Conservation (phyloP, 768 basidiomycete genomes). For the Trametes maxima region DNA sequence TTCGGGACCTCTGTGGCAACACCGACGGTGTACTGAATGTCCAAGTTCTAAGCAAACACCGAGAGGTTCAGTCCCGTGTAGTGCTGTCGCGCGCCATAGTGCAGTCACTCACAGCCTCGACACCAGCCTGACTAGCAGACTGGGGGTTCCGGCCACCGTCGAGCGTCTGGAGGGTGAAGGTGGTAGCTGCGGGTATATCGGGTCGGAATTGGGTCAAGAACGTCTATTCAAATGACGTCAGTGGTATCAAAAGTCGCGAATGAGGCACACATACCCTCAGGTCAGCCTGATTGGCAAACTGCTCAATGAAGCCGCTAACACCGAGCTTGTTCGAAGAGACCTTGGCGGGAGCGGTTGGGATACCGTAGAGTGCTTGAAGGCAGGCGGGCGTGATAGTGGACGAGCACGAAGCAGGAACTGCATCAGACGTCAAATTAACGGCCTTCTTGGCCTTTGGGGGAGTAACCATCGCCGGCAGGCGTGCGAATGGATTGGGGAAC, state of each 20-base stretch:
- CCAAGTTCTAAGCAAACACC: slow-evolving; percentile 31
- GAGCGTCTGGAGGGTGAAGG: slow-evolving; percentile 32
- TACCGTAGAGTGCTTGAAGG: slow-evolving; percentile 39
- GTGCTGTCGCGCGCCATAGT: too few species aligned
- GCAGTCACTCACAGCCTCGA: slow-evolving; percentile 30
- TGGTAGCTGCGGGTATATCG: slow-evolving; percentile 25
- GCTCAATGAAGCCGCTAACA: slow-evolving; percentile 37
- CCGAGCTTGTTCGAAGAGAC: slow-evolving; percentile 29
- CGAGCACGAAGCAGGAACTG: slow-evolving; percentile 32
- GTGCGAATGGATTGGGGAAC: slow-evolving; percentile 35
- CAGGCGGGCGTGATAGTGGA: slow-evolving; percentile 33
- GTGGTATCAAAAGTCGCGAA: slow-evolving; percentile 27
- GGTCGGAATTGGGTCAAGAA: slow-evolving; percentile 32
- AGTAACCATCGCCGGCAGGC: slow-evolving; percentile 24
- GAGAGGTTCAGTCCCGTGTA: neutral
- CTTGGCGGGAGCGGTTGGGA: slow-evolving; percentile 37
- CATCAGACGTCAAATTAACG: slow-evolving; percentile 27
- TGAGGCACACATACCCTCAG: slow-evolving; percentile 22
- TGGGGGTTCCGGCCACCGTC: slow-evolving; percentile 36
- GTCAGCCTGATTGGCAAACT: slow-evolving; percentile 35
- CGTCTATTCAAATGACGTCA: slow-evolving; percentile 37
- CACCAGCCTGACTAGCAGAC: slow-evolving; percentile 24
- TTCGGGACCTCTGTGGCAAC: slow-evolving; percentile 37
- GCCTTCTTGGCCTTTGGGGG: slow-evolving; percentile 7
- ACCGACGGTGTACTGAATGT: slow-evolving; percentile 41